Conservation (phyloP, 179 eudicot species). For the Camellia oleifera region DNA sequence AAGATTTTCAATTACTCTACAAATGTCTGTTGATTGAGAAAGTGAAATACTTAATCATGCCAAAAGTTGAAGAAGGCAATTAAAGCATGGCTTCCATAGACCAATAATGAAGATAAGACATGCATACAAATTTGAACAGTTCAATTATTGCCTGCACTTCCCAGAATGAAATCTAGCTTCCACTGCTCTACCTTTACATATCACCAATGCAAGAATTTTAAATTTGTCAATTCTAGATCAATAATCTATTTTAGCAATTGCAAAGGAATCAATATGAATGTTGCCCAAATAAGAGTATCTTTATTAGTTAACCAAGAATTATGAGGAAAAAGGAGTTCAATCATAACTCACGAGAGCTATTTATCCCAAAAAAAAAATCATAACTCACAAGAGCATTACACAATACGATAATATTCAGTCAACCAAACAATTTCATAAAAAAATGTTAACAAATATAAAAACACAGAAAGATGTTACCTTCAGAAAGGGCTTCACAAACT, state of each 20-base stretch:
- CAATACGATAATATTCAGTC: too few species aligned
- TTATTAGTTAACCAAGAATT: background rate
- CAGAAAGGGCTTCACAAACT: slow-evolving; percentile 87
- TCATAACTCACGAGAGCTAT: too few species aligned
- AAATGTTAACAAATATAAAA: background rate
- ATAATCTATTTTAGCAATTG: background rate
- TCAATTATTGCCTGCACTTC: background rate
- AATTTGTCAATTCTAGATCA: background rate
- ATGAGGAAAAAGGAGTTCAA: background rate
- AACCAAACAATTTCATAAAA: background rate
- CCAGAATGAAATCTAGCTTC: background rate
- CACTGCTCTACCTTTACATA: background rate
- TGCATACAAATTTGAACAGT: background rate
- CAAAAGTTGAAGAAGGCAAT: background rate
- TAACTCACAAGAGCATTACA: too few species aligned
- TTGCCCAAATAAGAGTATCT: background rate
- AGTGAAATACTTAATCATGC: background rate
- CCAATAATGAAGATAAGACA: background rate
- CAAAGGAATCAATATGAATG: background rate
- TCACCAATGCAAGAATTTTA: background rate
- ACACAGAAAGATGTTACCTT: slow-evolving; percentile 46
- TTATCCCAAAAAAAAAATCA: too few species aligned
- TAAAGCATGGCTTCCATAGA: background rate
- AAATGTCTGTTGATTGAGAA: background rate
- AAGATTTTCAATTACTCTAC: too few species aligned